phyloP scores from a whole-genome alignment of 495 filamentous ascomycete species.

The Aspergillus kassunensis region DNA sequence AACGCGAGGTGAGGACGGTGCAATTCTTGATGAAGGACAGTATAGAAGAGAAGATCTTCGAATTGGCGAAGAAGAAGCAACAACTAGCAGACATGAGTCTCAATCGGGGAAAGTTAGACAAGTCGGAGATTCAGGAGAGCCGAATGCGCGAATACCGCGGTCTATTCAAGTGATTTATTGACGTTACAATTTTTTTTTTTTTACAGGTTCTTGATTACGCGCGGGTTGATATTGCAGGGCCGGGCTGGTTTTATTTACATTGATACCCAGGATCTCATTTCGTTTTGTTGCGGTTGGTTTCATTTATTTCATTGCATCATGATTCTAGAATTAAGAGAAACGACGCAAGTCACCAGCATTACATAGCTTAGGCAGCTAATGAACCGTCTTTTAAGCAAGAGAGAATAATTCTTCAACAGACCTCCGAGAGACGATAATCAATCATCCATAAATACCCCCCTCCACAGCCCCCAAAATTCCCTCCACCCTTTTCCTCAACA shows the following conservation, averaged over 20 bases:
- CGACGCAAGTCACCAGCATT: slow-evolving; percentile 9
- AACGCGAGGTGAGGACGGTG: slow-evolving; percentile 70
- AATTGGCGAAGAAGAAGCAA: slow-evolving; percentile 85
- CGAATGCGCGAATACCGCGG: slow-evolving; percentile 74
- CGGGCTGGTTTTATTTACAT: not conserved
- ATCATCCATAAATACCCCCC: slow-evolving; percentile 32
- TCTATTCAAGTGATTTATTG: slow-evolving; percentile 63
- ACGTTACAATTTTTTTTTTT: slow-evolving; percentile 1
- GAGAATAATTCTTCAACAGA: not conserved
- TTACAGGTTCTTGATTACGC: not conserved
- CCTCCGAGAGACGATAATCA: not conserved
- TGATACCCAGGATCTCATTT: slow-evolving; percentile 5
- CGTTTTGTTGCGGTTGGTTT: not conserved
- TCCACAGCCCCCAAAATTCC: slow-evolving; percentile 46
- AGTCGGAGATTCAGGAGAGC: slow-evolving; percentile 68
- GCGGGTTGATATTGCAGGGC: not conserved
- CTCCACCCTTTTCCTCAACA: slow-evolving; percentile 64
- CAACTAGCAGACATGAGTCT: slow-evolving; percentile 82
- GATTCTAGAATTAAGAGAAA: not conserved
- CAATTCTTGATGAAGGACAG: slow-evolving; percentile 85
- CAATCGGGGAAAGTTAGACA: slow-evolving; percentile 65
- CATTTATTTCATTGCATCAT: not conserved
- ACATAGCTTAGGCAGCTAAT: not conserved
- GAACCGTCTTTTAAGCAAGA: not conserved
- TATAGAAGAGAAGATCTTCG: slow-evolving; percentile 92